phyloP scores from a whole-genome alignment of 2,329 filamentous ascomycete species.

The Gyromitra esculenta region DNA sequence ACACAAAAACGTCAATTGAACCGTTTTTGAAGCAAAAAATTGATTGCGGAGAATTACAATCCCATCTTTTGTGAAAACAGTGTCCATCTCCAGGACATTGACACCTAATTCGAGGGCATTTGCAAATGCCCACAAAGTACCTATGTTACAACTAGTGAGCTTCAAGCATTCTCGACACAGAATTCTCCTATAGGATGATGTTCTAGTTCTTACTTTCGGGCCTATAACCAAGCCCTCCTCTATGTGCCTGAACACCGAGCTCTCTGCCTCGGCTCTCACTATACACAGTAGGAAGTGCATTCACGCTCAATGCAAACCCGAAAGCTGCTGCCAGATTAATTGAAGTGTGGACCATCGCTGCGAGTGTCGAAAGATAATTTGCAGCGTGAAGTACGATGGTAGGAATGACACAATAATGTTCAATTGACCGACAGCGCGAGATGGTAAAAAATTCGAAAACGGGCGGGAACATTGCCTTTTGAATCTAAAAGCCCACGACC shows the following conservation, averaged over 20 bases:
- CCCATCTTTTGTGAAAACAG: conserved; percentile 57
- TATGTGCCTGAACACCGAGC: conserved; percentile 56
- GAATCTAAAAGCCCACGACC: not conserved
- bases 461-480: conserved; percentile 27
- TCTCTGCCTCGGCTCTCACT: conserved; percentile 15
- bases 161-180: not conserved
- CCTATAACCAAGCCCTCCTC: conserved; percentile 55
- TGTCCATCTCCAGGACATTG: conserved; percentile 57
- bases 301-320: conserved; percentile 25
- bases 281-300: conserved; percentile 23
- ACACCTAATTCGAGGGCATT: conserved; percentile 56
- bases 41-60: conserved; percentile 44
- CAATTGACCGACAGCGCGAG: conserved; percentile 2
- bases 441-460: conserved; percentile 1
- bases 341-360: conserved; percentile 33
- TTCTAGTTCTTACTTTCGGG: conserved; percentile 46
- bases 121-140: conserved; percentile 55
- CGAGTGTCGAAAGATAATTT: not conserved
- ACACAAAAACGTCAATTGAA: conserved; percentile 5
- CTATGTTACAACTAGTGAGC: conserved; percentile 15
- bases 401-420: not conserved
- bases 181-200: not conserved
- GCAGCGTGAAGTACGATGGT: not conserved
- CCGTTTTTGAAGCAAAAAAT: not conserved
- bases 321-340: conserved; percentile 14